phyloP scores from a whole-genome alignment of 768 basidiomycete species.

The Gymnopilus dilepis region DNA sequence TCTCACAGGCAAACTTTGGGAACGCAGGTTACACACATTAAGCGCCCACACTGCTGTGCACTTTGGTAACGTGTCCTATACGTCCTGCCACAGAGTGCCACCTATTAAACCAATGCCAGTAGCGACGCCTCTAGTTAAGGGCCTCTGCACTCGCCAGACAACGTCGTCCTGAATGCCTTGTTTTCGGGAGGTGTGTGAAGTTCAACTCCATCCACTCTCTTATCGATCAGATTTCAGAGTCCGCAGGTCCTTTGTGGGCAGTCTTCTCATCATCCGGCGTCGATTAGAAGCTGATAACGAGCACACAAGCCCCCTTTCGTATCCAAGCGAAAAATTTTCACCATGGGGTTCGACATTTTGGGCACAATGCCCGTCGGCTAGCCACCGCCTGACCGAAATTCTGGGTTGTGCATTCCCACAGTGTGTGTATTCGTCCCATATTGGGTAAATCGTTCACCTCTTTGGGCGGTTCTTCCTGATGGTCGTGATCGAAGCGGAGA shows the following conservation, averaged over 20 bases:
- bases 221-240: background rate
- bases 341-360: background rate
- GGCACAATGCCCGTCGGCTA: background rate
- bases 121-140: too few relatives aligned
- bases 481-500: background rate
- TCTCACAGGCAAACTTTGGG: too few relatives aligned
- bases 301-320: background rate
- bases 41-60: too few relatives aligned
- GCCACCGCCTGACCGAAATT: background rate
- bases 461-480: background rate
- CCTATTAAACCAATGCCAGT: too few relatives aligned
- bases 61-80: too few relatives aligned
- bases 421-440: background rate
- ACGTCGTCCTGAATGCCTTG: too few relatives aligned
- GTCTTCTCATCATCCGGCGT: background rate
- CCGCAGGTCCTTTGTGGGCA: background rate
- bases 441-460: background rate
- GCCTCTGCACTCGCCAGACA: too few relatives aligned
- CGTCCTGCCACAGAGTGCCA: too few relatives aligned
- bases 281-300: background rate
- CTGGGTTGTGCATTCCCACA: background rate
- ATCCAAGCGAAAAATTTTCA: background rate
- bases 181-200: background rate
- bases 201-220: background rate
- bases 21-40: too few relatives aligned